Conservation (phyloP, 1,284 basidiomycete genomes). For the Cystobasidiaceae sp. region DNA sequence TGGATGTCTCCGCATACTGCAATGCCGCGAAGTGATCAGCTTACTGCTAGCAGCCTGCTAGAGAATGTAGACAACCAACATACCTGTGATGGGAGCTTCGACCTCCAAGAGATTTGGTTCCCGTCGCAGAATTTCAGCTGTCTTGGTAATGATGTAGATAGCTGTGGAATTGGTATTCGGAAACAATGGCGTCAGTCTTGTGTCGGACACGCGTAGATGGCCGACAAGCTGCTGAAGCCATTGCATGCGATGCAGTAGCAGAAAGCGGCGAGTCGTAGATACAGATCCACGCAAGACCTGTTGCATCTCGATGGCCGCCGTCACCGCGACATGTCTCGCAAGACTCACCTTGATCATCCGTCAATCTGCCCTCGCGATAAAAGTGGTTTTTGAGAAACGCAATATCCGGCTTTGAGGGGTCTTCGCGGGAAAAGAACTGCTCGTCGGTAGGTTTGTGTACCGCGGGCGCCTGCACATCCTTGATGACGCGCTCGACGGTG, state of each 20-base stretch:
- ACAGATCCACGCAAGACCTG: no score
- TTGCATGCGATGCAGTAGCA: no score
- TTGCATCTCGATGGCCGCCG: no score
- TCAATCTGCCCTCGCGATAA: conserved; percentile 54
- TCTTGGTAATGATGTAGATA: conserved; percentile 72
- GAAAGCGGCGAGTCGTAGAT: no score
- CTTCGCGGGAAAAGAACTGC: conserved; percentile 67
- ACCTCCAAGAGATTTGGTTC: conserved; percentile 89
- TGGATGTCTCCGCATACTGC: conserved; percentile 92
- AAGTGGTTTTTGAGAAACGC: conserved; percentile 99
- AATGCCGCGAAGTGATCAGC: no score
- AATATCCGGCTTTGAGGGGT: conserved; percentile 79
- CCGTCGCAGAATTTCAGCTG: conserved; percentile 64
- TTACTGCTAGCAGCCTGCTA: no score
- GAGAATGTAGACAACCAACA: no score
- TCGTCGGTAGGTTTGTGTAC: conserved; percentile 85
- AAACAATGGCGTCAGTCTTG: no score
- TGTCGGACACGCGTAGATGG: no score
- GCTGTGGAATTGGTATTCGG: no score
- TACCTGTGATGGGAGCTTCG: conserved; percentile 89
- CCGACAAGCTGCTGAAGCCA: no score
- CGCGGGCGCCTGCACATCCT: conserved; percentile 88
- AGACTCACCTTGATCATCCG: conserved; percentile 32
- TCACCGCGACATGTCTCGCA: neutral
- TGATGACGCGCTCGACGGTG: conserved; percentile 49